Base-by-base conservation (phyloP, 805 yeast species). In the Candida gorgasii region DNA sequence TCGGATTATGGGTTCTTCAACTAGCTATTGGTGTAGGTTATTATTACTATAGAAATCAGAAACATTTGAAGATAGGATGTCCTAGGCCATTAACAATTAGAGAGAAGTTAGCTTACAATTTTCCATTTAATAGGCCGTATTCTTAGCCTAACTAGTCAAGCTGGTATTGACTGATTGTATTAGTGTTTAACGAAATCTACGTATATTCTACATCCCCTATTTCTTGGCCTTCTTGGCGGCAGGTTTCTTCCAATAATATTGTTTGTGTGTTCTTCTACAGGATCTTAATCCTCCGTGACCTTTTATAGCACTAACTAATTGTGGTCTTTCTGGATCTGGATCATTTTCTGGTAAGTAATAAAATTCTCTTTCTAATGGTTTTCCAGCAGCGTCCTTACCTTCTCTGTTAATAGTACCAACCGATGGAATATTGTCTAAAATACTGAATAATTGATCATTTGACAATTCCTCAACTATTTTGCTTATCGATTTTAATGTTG, bases 351-450 rank as follows among this genome's bases (percentile, higher is more conserved):
- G 82, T 44, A 83, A 80, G 58, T 93, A 93, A 62, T 89, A 93
- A 58, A 88, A 93, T 60, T 93, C 97, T 60, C 89, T 95, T 51
- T 92, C 98, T 48, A 93, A 72, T 3, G 86, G 87, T 61, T 89
- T 89, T 8, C 98, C 99, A 2, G 97, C 95, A 2, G 98, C 97
- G 63, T 93, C 99, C 61, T 89, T 90, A 37, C 97, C 97, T 45
- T 77, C 74, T 62, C 98, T 84, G 55, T 80, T 78, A 46, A 93
- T 90, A 8, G 86, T 84, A n/a, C 98, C 98, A 45, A 92, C 76
- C 54, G 92, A 84, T 4, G 63, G 54, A 28, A 80, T 65, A 33
- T 62, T 58, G 39, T 65, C 62, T 33, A 82, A 69, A 6, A 79
- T 56, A 14, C 59, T 58, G 34, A 78, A 69, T 11, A 79, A 62